Conservation (phyloP, 192 early-diverging fungal genomes). For the Geranomyces michiganensis region DNA sequence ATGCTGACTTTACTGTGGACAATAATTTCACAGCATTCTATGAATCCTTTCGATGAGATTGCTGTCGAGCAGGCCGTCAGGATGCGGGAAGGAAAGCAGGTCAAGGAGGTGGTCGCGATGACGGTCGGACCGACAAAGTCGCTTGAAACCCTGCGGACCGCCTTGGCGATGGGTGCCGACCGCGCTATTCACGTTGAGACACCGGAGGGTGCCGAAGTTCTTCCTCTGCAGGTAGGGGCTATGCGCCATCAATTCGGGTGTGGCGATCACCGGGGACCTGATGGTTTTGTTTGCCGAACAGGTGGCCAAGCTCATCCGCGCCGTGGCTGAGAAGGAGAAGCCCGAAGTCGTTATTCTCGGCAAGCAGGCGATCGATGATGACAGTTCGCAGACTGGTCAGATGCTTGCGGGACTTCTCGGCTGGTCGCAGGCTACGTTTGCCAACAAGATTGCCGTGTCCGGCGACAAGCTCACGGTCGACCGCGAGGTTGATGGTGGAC, state of each 20-base stretch:
- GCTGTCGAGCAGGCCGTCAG: conserved; percentile 95
- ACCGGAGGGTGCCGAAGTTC: conserved; percentile 59
- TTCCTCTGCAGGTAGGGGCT: conserved; percentile 72
- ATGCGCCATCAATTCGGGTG: no score
- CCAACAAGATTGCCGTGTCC: conserved; percentile 86
- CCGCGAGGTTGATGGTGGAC: conserved; percentile 96
- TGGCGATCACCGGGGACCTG: not conserved
- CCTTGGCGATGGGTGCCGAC: conserved; percentile 98
- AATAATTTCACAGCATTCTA: conserved; percentile 69
- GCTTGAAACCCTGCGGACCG: conserved; percentile 91
- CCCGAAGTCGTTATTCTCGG: conserved; percentile 93
- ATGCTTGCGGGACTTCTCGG: conserved; percentile 95
- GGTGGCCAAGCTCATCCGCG: conserved; percentile 94
- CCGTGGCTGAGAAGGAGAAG: conserved; percentile 85
- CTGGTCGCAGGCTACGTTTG: conserved; percentile 97
- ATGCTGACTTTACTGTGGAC: not conserved
- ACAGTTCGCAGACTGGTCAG: conserved; percentile 95
- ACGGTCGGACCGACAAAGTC: conserved; percentile 87
- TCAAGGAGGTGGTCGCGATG: conserved; percentile 84
- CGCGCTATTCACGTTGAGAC: conserved; percentile 90
- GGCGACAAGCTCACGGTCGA: conserved; percentile 76
- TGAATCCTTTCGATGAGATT: conserved; percentile 99
- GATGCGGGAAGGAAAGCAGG: conserved; percentile 83
- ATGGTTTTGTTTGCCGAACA: conserved; percentile 16
- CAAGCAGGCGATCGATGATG: conserved; percentile 99